Conservation (phyloP, 2,329 filamentous ascomycete species). For the Colletotrichum phormii region DNA sequence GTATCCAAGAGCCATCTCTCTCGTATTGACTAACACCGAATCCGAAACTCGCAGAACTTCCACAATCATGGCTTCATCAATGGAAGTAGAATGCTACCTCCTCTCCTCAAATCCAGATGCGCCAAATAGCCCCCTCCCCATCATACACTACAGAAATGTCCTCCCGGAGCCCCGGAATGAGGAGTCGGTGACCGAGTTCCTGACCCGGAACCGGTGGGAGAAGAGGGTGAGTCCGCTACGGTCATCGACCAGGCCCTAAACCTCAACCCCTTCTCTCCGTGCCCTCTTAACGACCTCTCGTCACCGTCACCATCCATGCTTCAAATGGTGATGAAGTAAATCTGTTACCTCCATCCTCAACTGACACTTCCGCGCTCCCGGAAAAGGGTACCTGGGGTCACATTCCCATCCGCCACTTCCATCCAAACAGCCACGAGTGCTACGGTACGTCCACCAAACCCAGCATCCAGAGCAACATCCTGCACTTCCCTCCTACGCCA, state of each 20-base stretch:
- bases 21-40: background rate
- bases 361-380: background rate
- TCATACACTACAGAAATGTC: constrained; percentile 39
- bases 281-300: too few relatives aligned
- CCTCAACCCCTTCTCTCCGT: background rate
- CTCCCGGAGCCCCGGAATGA: constrained; percentile 37
- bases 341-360: background rate
- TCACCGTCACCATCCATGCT: background rate
- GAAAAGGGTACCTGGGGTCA: constrained; percentile 36
- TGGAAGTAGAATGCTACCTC: background rate
- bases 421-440: constrained; percentile 41
- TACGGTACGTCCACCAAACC: constrained; percentile 34
- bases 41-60: background rate
- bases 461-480: background rate
- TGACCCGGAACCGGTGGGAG: constrained; percentile 39
- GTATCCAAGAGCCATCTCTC: background rate
- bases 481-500: background rate
- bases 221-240: constrained; percentile 32
- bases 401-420: constrained; percentile 40
- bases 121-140: constrained; percentile 39
- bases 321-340: too few relatives aligned
- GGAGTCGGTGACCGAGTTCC: constrained; percentile 33
- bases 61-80: background rate
- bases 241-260: background rate
- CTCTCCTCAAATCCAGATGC: background rate